Conservation (phyloP, 1,139 yeast species). For the Debaryomycetaceae sp. region DNA sequence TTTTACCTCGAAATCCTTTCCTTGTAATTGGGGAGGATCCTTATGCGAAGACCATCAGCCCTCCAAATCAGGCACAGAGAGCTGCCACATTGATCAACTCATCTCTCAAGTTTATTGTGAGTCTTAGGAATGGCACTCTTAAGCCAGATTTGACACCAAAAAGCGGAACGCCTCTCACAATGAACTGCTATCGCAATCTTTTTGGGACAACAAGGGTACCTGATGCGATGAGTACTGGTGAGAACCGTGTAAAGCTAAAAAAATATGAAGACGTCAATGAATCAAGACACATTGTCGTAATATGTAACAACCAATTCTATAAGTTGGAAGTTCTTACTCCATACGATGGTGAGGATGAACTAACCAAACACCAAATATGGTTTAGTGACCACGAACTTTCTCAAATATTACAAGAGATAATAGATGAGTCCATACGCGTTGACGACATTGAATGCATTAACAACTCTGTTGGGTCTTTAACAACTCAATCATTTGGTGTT, state of each 20-base stretch:
- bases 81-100: constrained; percentile 66
- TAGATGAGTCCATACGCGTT: constrained; percentile 40
- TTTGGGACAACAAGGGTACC: constrained; percentile 72
- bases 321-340: constrained; percentile 52
- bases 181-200: constrained; percentile 62
- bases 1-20: constrained; percentile 74
- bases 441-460: constrained; percentile 42
- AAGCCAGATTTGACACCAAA: constrained; percentile 57
- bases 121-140: constrained; percentile 51
- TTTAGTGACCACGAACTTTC: constrained; percentile 59
- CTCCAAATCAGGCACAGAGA: constrained; percentile 64
- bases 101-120: constrained; percentile 59
- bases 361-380: constrained; percentile 29
- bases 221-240: constrained; percentile 17
- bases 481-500: constrained; percentile 60
- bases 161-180: constrained; percentile 52
- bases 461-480: constrained; percentile 64
- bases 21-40: constrained; percentile 73
- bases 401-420: constrained; percentile 45
- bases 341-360: constrained; percentile 28
- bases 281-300: constrained; percentile 51
- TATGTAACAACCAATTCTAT: constrained; percentile 64
- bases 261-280: constrained; percentile 24
- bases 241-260: constrained; percentile 29
- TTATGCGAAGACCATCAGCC: constrained; percentile 48